Evolutionary conservation across 2,329 filamentous ascomycete species (phyloP).

Genomic region (Botrytis elliptica): DNA sequence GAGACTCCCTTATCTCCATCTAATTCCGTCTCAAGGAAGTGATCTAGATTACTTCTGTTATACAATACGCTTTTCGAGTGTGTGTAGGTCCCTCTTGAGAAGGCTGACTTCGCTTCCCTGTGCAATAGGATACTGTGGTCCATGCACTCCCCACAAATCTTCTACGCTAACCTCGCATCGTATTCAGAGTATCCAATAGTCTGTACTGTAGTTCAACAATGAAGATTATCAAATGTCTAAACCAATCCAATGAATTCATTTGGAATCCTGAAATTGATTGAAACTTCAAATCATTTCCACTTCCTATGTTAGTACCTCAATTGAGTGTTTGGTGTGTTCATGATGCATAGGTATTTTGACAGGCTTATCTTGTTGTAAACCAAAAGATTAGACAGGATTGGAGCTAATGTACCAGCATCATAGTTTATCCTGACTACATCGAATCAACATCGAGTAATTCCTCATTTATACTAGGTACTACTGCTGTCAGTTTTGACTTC

Average conservation of each 20-base stretch:
- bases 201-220: too few species aligned
- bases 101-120: too few species aligned
- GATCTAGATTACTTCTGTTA: not conserved
- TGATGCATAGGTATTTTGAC: not conserved
- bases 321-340: not conserved
- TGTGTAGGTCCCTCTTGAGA: not conserved
- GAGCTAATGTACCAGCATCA: not conserved
- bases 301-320: too few species aligned
- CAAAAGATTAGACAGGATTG: not conserved
- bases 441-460: not conserved
- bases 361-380: too few species aligned
- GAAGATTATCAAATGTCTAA: too few species aligned
- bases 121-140: not conserved
- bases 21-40: not conserved
- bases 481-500: not conserved
- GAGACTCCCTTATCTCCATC: not conserved
- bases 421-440: not conserved
- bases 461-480: accelerated
- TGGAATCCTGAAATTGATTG: too few species aligned
- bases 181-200: not conserved
- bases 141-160: not conserved
- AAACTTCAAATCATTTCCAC: too few species aligned
- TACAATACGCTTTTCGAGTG: not conserved
- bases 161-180: not conserved
- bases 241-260: too few species aligned